Percentiles rank a stretch among this genome's conserved stretches.
phyloP scores from a whole-genome alignment of 768 basidiomycete species.

The Suillus paluster region DNA sequence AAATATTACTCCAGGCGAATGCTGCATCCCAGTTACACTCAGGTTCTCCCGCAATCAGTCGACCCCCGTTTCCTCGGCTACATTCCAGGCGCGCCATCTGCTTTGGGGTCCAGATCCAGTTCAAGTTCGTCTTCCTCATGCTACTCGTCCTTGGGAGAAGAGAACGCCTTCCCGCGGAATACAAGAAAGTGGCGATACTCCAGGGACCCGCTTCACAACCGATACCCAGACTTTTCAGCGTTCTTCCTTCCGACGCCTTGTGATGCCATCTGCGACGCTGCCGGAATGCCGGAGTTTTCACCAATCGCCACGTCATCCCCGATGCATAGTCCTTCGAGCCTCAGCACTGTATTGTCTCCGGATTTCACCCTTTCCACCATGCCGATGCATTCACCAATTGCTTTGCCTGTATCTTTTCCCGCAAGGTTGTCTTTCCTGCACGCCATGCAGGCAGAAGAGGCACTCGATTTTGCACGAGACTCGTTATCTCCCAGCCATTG shows the following conservation, averaged over 20 bases:
- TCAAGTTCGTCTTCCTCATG: not conserved
- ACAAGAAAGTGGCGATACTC: conserved; percentile 22
- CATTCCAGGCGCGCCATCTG: not conserved
- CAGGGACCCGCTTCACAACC: conserved; percentile 34
- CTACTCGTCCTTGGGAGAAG: not conserved
- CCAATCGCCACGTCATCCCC: not conserved
- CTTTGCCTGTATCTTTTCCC: not conserved
- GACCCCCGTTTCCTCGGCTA: not conserved
- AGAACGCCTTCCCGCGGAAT: not conserved
- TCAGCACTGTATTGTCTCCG: not conserved
- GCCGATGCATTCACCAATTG: not conserved
- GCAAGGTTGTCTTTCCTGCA: not conserved
- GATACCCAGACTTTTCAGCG: conserved; percentile 38
- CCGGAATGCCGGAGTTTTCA: not conserved
- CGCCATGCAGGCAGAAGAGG: not conserved
- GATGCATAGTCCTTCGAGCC: not conserved
- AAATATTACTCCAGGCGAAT: not conserved
- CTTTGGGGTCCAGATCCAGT: not conserved
- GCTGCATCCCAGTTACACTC: not conserved
- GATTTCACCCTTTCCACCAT: too few species aligned
- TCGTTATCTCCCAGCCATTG: not conserved
- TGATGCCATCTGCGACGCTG: not conserved
- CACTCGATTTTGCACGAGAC: not conserved
- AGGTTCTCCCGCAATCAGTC: not conserved
- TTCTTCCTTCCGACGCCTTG: conserved; percentile 26